A percentile compares a stretch with the other conserved stretches of the same genome.
phyloP scores from a whole-genome alignment of 257 asterid genomes.

The Solanum piurae region DNA sequence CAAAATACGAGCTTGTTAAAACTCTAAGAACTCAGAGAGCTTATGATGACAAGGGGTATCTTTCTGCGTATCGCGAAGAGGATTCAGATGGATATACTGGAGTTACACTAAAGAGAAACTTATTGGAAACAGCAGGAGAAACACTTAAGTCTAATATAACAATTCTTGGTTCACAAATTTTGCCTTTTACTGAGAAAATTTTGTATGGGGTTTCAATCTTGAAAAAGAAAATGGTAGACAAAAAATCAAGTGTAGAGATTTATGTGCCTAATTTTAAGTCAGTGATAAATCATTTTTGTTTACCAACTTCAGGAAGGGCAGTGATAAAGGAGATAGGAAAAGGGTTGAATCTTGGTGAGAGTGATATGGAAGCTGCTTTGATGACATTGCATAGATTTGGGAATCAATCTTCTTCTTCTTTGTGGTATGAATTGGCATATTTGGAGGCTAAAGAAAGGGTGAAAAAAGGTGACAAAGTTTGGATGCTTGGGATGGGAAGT shows the following conservation, averaged over 20 bases:
- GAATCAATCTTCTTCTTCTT: slow-evolving; percentile 45
- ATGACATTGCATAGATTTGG: slow-evolving; percentile 64
- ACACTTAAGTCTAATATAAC: slow-evolving; percentile 44
- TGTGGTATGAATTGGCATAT: slow-evolving; percentile 66
- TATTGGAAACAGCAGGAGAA: slow-evolving; percentile 64
- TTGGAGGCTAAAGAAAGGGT: slow-evolving; percentile 59
- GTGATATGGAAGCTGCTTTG: slow-evolving; percentile 26
- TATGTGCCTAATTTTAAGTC: slow-evolving; percentile 67
- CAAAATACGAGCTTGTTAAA: slow-evolving; percentile 50
- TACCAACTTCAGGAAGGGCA: slow-evolving; percentile 65
- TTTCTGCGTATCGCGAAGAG: slow-evolving; percentile 62
- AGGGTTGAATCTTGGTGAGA: slow-evolving; percentile 21
- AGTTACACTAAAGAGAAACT: slow-evolving; percentile 42
- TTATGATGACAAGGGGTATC: slow-evolving; percentile 47
- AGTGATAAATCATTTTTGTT: slow-evolving; percentile 67
- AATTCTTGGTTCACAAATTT: slow-evolving; percentile 38
- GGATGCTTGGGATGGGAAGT: slow-evolving; percentile 73
- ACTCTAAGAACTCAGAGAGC: slow-evolving; percentile 59
- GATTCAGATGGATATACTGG: slow-evolving; percentile 72
- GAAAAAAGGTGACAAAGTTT: slow-evolving; percentile 48
- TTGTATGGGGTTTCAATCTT: slow-evolving; percentile 25
- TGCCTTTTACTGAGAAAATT: slow-evolving; percentile 49
- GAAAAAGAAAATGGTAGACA: slow-evolving; percentile 29
- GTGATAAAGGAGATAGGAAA: slow-evolving; percentile 48
- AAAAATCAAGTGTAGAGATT: slow-evolving; percentile 17